Evolutionary conservation across 768 basidiomycete genomes (phyloP).

Genomic region (Russula olivacea): DNA sequence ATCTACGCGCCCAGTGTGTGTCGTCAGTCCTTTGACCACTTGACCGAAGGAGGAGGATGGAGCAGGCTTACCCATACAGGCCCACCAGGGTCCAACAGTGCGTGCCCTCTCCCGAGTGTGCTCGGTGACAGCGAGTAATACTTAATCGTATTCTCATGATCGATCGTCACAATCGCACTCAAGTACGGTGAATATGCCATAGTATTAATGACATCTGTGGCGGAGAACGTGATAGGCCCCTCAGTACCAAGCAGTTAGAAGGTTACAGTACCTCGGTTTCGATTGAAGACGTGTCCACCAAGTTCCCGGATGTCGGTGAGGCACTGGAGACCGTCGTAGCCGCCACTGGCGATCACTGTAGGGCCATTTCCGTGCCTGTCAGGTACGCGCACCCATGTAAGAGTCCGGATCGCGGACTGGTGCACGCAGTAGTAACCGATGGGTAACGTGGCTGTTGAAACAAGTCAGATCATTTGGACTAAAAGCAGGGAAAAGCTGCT

Average conservation of each 20-base stretch:
- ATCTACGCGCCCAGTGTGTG: conserved; percentile 40
- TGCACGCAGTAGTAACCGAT: conserved; percentile 70
- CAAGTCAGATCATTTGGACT: background rate
- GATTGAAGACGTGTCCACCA: conserved; percentile 60
- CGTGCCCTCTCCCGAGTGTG: conserved; percentile 69
- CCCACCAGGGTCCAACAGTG: conserved; percentile 66
- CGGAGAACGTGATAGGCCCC: background rate
- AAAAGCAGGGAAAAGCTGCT: background rate
- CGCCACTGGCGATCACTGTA: conserved; percentile 66
- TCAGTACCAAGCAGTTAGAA: background rate
- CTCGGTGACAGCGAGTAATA: conserved; percentile 64
- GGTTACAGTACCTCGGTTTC: conserved; percentile 57
- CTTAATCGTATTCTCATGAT: conserved; percentile 79
- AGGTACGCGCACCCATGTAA: conserved; percentile 72
- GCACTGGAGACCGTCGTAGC: conserved; percentile 74
- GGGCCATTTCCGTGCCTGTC: conserved; percentile 53
- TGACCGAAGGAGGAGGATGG: background rate
- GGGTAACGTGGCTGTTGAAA: conserved; percentile 44
- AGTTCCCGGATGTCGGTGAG: conserved; percentile 73
- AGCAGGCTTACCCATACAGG: conserved; percentile 70
- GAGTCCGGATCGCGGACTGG: conserved; percentile 70
- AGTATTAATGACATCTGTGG: conserved; percentile 61
- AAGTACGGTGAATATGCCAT: conserved; percentile 62
- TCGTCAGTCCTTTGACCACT: background rate
- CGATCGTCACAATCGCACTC: conserved; percentile 69